These are phyloP conservation scores for Ramaria sp. DNA, from an alignment of 768 basidiomycete genomes.

Conservation along the genomic window DNA sequence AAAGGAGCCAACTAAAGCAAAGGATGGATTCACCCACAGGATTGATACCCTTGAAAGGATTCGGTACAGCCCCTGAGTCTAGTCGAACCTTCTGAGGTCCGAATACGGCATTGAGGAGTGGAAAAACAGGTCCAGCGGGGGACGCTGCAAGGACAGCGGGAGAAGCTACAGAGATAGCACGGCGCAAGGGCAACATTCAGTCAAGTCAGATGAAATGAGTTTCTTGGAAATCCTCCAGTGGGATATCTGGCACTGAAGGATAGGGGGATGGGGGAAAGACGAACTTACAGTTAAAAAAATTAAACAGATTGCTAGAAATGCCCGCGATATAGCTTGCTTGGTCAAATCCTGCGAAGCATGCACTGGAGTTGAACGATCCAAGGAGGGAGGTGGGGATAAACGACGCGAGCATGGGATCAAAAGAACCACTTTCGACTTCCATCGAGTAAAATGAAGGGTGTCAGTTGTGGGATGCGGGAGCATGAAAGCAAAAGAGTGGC, in stretches of 20 bases:
- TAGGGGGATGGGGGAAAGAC: background rate
- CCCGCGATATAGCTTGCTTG: conserved; percentile 27
- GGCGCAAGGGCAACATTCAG: background rate
- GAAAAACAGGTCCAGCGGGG: conserved; percentile 21
- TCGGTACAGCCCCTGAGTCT: conserved; percentile 24
- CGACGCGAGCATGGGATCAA: conserved; percentile 32
- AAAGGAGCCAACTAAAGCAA: background rate
- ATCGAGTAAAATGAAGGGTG: too few relatives aligned
- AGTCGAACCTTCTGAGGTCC: conserved; percentile 13
- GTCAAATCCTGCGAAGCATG: conserved; percentile 26
- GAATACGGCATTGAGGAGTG: conserved; percentile 10
- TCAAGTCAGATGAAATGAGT: conserved; percentile 14
- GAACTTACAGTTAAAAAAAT: conserved; percentile 12
- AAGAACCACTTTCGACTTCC: conserved; percentile 30
- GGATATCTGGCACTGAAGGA: background rate
- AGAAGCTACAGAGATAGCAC: conserved; percentile 3
- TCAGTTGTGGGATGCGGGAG: too few relatives aligned
- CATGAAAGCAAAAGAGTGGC: too few relatives aligned
- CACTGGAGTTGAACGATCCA: conserved; percentile 20
- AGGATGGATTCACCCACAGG: conserved; percentile 6
- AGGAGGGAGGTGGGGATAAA: conserved; percentile 35
- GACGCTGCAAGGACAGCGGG: background rate
- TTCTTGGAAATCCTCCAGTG: too few relatives aligned
- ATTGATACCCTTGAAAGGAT: conserved; percentile 27
- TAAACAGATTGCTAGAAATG: conserved; percentile 28